Conservation (phyloP, 495 filamentous ascomycete species). For the Rostrohypoxylon terebratum region DNA sequence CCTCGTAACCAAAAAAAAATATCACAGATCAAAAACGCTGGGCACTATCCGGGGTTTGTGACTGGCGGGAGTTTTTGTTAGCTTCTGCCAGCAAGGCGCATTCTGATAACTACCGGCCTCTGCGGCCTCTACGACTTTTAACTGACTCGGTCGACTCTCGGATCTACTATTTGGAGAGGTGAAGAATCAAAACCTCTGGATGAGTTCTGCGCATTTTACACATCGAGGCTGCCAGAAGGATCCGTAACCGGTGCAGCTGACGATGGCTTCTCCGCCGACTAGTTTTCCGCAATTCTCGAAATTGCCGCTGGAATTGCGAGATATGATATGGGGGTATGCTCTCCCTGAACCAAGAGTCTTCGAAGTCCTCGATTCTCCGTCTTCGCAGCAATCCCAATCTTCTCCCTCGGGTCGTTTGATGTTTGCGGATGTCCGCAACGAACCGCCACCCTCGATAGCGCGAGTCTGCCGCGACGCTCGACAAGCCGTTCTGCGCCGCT, state of each 20-base stretch:
- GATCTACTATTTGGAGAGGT: constrained; percentile 29
- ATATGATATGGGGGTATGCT: constrained; percentile 58
- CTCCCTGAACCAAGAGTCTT: constrained; percentile 61
- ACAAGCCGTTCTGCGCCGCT: constrained; percentile 60
- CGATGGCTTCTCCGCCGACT: constrained; percentile 26
- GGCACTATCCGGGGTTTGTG: constrained; percentile 24
- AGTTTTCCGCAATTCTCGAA: constrained; percentile 47
- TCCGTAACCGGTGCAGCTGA: constrained; percentile 4
- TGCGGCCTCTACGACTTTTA: not conserved
- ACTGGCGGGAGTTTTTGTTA: constrained; percentile 27
- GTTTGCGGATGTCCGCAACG: constrained; percentile 62
- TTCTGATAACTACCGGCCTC: constrained; percentile 7
- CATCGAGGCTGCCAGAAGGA: constrained; percentile 1
- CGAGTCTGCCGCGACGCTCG: constrained; percentile 61
- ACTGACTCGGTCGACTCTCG: constrained; percentile 5
- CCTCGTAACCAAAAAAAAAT: not conserved
- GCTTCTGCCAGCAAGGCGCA: constrained; percentile 27
- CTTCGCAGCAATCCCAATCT: constrained; percentile 53
- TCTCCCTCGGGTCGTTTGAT: constrained; percentile 57
- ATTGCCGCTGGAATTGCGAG: constrained; percentile 47
- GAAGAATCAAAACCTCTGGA: not conserved
- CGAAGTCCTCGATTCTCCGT: constrained; percentile 61
- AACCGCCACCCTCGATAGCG: constrained; percentile 60
- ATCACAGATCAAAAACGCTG: constrained; percentile 17
- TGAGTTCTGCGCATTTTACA: constrained; percentile 3